Percentiles rank a stretch among this genome's conserved stretches.
phyloP scores from a whole-genome alignment of 441 rosid species.

The Adansonia gregorii region DNA sequence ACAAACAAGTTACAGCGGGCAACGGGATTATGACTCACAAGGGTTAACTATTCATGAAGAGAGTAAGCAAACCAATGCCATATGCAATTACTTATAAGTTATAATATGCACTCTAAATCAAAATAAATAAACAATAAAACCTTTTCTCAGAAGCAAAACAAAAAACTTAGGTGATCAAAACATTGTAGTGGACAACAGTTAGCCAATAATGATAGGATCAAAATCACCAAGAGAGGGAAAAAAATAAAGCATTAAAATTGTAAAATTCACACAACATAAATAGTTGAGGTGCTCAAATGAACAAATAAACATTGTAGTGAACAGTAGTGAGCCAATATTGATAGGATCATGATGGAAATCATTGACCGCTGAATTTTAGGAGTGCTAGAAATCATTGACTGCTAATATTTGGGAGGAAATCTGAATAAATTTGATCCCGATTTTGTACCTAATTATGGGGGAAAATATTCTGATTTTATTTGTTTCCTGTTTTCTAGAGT shows the following conservation, averaged over 20 bases:
- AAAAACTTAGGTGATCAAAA: neutral
- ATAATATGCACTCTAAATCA: neutral
- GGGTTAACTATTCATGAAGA: neutral
- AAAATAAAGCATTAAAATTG: neutral
- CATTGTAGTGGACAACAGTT: neutral
- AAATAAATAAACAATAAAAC: neutral
- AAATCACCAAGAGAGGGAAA: slow-evolving; percentile 1
- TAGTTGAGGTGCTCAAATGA: neutral
- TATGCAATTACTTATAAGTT: neutral
- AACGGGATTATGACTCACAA: neutral
- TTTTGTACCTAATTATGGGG: too few relatives aligned
- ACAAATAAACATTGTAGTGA: neutral
- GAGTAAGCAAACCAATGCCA: neutral
- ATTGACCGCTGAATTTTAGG: too few relatives aligned
- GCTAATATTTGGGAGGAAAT: too few relatives aligned
- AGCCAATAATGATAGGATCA: neutral
- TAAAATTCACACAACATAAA: slow-evolving; percentile 2
- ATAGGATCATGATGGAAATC: too few relatives aligned
- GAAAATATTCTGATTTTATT: too few relatives aligned
- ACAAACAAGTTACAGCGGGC: neutral
- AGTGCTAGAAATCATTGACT: too few relatives aligned
- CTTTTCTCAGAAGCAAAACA: neutral
- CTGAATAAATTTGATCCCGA: too few relatives aligned
- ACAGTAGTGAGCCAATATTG: too few relatives aligned
- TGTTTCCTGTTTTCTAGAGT: too few relatives aligned